Evolutionary conservation across 306 rosid species (phyloP), one percentile per base, ranked within the genome.

Genomic region (Neltuma alba): DNA sequence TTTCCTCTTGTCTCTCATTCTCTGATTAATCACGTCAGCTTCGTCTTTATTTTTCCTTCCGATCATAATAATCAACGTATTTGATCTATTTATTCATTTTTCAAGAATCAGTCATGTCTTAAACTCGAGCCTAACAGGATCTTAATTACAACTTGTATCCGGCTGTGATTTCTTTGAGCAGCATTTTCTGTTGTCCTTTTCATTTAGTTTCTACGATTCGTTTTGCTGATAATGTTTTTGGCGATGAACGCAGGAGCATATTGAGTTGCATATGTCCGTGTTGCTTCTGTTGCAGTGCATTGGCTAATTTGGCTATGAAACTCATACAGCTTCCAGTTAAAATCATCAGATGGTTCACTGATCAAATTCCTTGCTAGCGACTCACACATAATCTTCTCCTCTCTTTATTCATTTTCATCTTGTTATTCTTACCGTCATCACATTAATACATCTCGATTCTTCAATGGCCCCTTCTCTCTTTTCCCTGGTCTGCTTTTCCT

Each of bases 261-360:
- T 62, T 94, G 88, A 89, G 98, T 81, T 90, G 96, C 68, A 67
- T 90, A 82, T 94, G 98, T 78, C 98, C 98, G 0, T 94, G 97
- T 60, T 94, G 96, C 87, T 64, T 87, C 14, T 92, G 98, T 74
- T 88, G 86, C 8, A 37, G 84, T 1, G 93, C 90, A 76, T 40
- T 94, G 74, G 97, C 93, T 0, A 92, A 92, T 70, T 34, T 94
- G 86, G 98, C 97, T 7, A 67, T 89, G 81, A 72, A 85, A 76
- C 88, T 94, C n/a, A 82, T 94, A 0, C 88, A 89, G 87, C 96
- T 92, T 76, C 98, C 98, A 0, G 40, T 94, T 11, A 85, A 76
- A 67, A 45, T 89, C 33, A 80, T 92, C 9, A 79, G 74, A 47
- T 92, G 96, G 93, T 92, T 92, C 85, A 90, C 78, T 16, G 82